Base-by-base conservation (phyloP, 2,329 filamentous ascomycete species). In the Bisporella sp. region DNA sequence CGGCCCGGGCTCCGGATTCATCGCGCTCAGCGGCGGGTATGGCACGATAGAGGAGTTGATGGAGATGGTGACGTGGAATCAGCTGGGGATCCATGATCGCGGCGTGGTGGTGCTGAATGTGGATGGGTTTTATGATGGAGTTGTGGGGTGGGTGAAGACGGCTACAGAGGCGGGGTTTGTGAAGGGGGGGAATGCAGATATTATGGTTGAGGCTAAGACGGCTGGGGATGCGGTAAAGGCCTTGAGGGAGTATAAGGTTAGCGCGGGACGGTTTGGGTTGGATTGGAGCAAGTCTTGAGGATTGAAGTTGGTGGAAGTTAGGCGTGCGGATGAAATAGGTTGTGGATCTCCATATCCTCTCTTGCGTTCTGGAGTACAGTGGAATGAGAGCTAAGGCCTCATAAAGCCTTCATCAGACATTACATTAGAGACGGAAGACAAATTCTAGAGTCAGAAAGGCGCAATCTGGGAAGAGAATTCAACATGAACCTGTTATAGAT, bases 11-110 rank as follows among this genome's bases (percentile, higher is more conserved):
- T 85, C 82, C 51, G 92, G 92, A 11, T 99, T 99, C 71, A 82
- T 99, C 41, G 90, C 90, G 30, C 73, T 99, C 52, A 82, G 80
- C 49, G 92, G 92, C 41, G 93, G 93, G 1, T 99, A 92, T 68
- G 93, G 93, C 28, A 97, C 93, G 3, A 78, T 97, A 66, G 93
- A 97, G 73, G 93, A 99, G 76, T 77, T 97, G 65, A 90, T 96
- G 69, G 89, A 95, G 72, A 81, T 89, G 2, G 84, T 83, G 31
- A 93, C 89, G 9, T 99, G 93, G 91, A 97, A 96, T 69, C 93
- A 97, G 72, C 72, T 99, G 46, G 92, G 92, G 1, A 97, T 99
- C 58, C 93, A 97, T 70, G 77, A 76, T 59, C 75, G 78, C 46
- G 87, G 86, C 4, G 83, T 97, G 42, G 83, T 92, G 48, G 73